Conservation (phyloP, 129 eudicot species). For the Rutidosis leptorrhynchoides region DNA sequence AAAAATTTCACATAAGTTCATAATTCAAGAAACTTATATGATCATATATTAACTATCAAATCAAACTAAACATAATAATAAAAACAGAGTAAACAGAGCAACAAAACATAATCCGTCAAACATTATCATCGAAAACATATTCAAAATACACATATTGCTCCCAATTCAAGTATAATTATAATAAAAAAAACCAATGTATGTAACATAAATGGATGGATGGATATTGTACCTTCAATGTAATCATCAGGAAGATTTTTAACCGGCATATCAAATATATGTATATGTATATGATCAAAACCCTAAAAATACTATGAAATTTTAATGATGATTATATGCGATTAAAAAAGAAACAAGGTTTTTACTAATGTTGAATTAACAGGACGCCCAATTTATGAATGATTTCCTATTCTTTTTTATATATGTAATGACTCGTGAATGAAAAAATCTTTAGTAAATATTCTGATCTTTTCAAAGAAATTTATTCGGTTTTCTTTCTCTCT, state of each 20-base stretch:
- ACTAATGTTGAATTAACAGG: conserved; percentile 2
- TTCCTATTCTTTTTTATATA: not conserved
- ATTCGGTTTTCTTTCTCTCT: conserved; percentile 3
- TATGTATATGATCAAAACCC: conserved; percentile 4
- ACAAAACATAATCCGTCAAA: not conserved
- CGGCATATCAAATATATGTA: not conserved
- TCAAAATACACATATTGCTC: conserved; percentile 3
- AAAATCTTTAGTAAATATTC: not conserved
- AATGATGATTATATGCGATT: conserved; percentile 16
- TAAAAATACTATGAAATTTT: not conserved
- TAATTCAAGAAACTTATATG: not conserved
- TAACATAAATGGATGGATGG: not conserved
- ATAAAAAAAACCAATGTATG: not conserved
- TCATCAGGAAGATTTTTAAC: conserved; percentile 29
- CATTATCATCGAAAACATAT: not conserved
- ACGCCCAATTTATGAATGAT: conserved; percentile 28
- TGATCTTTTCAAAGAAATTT: conserved; percentile 7
- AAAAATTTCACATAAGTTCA: not conserved
- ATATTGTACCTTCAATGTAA: conserved; percentile 45
- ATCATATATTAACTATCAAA: not conserved
- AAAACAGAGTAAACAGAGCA: conserved; percentile 21
- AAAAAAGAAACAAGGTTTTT: not conserved
- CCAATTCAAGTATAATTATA: conserved; percentile 16
- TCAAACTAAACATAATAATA: not conserved
- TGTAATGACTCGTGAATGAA: conserved; percentile 10